Evolutionary conservation across 129 eudicot genomes (phyloP).

Genomic region (Saposhnikovia divaricata): DNA sequence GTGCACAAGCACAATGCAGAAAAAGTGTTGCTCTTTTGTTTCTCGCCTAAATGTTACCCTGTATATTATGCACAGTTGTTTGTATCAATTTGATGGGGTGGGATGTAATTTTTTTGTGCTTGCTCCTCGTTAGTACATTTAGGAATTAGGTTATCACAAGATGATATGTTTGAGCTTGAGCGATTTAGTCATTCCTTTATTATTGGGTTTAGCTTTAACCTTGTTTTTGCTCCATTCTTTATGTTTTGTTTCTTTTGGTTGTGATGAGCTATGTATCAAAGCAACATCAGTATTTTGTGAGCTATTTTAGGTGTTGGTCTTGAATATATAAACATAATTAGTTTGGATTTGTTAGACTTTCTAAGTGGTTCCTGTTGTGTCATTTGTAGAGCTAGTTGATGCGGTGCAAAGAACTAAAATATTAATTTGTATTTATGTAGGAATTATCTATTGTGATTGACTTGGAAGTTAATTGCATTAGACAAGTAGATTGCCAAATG

Average conservation of each 20-base stretch:
- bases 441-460: not conserved
- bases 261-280: not conserved
- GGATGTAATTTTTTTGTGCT: not conserved
- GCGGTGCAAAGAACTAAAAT: not conserved
- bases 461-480: not conserved
- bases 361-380: not conserved
- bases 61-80: not conserved
- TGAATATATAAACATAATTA: not conserved
- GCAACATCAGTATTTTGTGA: not conserved
- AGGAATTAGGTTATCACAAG: not conserved
- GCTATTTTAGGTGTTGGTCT: not conserved
- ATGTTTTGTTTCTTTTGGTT: too few species aligned
- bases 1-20: not conserved
- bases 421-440: not conserved
- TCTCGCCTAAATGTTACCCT: not conserved
- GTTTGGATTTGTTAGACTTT: not conserved
- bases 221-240: not conserved
- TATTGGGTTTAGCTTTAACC: not conserved
- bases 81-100: not conserved
- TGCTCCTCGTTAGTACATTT: not conserved
- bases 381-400: not conserved
- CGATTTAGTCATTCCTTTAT: not conserved
- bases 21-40: not conserved
- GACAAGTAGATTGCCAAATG: not conserved
- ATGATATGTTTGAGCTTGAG: not conserved